Base-by-base conservation (phyloP, 108 stramenopile species). In the Phaeodactylum tricornutum region DNA sequence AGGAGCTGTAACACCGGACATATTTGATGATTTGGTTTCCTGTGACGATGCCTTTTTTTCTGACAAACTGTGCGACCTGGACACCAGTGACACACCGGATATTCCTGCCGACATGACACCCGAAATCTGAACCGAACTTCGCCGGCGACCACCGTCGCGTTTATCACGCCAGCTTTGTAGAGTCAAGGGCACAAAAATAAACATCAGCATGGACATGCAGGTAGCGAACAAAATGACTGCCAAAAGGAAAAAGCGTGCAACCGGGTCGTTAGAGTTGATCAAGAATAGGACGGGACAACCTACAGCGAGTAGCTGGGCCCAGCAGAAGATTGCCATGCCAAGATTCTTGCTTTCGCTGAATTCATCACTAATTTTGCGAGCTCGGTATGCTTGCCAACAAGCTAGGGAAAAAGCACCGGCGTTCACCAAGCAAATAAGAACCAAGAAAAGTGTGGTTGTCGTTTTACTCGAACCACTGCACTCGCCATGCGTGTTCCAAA, bases 161-260 rank as follows among this genome's bases (percentile, higher is more conserved):
- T 14, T 41, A 20, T 6, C 39, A 5, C 21, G 16, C 21, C 39
- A 20, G 19, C 21, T 5, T 29, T 48, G 47, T 7, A 59, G 8
- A 29, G 66, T 15, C n/a, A 49, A 17, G 6, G 75, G 75, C 32
- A 57, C 55, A 57, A 73, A 74, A 40, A 81, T 76, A 8, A 69
- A 33, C 0, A 67, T 30, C 17, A 71, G 23, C 40, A 71, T 62
- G n/a, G 69, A 66, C 19, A 61, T 45, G 29, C 66, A 59, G 16
- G 57, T 29, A 20, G 55, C 47, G 42, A 68, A 63, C 7, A 46
- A 31, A 46, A 68, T 54, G 14, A 44, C 14, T 8, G 70, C 53
- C 4, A 53, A 19, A 48, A 73, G 57, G 26, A 48, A 67, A 39
- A 70, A 75, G n/a, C 57, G 21, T 3, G 69, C 60, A 2, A 21